Evolutionary conservation across 164 flowering plant genomes (phyloP).

Genomic region (Nymphaea thermarum): DNA sequence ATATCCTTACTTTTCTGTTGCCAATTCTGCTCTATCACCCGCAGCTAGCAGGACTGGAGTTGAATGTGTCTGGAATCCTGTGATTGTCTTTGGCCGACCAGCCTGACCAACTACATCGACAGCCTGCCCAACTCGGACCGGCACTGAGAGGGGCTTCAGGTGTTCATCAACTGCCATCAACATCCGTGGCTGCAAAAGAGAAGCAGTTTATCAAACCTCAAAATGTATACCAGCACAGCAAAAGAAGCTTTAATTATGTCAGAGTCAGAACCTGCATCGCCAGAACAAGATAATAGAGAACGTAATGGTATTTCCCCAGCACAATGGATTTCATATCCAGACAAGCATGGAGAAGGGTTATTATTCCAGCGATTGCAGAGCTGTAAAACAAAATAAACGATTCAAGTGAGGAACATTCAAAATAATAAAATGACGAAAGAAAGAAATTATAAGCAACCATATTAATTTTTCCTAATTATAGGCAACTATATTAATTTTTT

Average conservation of each 20-base stretch:
- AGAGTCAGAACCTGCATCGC: conserved; percentile 72
- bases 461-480: too few species aligned
- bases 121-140: conserved; percentile 95
- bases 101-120: conserved; percentile 99
- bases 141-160: conserved; percentile 79
- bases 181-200: conserved; percentile 73
- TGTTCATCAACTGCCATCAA: conserved; percentile 84
- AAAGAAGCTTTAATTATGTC: neutral
- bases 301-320: conserved; percentile 84
- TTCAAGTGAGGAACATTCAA: too few species aligned
- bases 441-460: too few species aligned
- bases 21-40: conserved; percentile 93
- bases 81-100: conserved; percentile 92
- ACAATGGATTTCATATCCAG: conserved; percentile 87
- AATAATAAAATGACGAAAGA: too few species aligned
- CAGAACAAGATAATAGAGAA: conserved; percentile 75
- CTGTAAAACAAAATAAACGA: conserved; percentile 17
- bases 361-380: conserved; percentile 81
- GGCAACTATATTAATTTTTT: too few species aligned
- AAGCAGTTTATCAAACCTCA: neutral
- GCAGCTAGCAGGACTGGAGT: conserved; percentile 96
- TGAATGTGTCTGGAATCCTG: conserved; percentile 96
- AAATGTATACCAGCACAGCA: neutral
- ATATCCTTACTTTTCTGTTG: conserved; percentile 68
- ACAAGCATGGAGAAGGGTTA: conserved; percentile 69